A percentile compares a stretch with the other conserved stretches of the same genome.
Evolutionary conservation across 345 rosid species (phyloP).

Genomic region (Linum trigynum): DNA sequence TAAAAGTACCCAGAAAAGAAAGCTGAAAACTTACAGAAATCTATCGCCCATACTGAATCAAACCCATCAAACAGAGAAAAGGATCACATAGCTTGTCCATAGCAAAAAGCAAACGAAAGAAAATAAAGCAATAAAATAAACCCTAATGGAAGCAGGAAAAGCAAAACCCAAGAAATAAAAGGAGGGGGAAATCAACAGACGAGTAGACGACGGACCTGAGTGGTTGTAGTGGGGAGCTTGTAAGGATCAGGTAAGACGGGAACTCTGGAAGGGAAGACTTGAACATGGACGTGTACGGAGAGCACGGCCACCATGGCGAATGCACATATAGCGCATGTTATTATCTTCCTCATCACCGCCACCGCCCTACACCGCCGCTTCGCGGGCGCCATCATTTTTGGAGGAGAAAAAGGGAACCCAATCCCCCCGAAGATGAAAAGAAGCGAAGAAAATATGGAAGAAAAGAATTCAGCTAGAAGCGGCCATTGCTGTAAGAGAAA

Average conservation of each 20-base stretch:
- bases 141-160: background rate
- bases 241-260: constrained; percentile 35
- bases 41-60: background rate
- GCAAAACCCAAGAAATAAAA: background rate
- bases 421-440: too few species aligned
- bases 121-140: too few species aligned
- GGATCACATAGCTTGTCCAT: background rate
- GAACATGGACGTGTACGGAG: constrained; percentile 39
- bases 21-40: background rate
- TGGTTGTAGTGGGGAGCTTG: constrained; percentile 32
- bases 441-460: too few species aligned
- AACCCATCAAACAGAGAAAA: background rate
- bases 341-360: constrained; percentile 34
- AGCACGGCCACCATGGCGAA: constrained; percentile 41
- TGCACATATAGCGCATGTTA: constrained; percentile 53
- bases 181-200: background rate
- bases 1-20: background rate
- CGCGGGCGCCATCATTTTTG: background rate
- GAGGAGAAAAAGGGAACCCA: background rate
- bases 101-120: background rate
- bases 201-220: constrained; percentile 14
- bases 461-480: background rate
- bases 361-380: constrained; percentile 41
- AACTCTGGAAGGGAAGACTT: constrained; percentile 37
- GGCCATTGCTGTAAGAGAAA: background rate